phyloP scores from a whole-genome alignment of 129 eudicot genomes.

The Escallonia herrerae region DNA sequence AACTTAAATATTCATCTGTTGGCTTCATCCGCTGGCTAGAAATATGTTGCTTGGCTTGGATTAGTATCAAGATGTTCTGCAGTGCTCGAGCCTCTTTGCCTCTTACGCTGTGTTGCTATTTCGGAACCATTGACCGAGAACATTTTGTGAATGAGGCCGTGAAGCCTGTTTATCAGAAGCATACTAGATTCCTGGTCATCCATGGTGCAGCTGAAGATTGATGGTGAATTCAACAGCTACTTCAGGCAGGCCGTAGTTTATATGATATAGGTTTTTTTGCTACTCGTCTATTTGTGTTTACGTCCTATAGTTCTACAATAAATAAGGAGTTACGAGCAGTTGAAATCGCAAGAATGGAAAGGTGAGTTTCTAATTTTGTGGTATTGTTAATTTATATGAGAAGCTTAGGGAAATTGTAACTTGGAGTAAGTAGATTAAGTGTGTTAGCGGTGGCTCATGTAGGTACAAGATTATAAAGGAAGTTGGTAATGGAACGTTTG shows the following conservation, averaged over 20 bases:
- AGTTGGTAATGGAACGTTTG: conserved; percentile 97
- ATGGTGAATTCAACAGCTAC: conserved; percentile 40
- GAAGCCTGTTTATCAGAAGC: conserved; percentile 43
- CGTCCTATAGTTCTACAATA: conserved; percentile 22
- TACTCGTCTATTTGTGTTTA: conserved; percentile 27
- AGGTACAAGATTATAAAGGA: conserved; percentile 85
- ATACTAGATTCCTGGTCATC: conserved; percentile 28
- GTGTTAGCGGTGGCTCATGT: background rate
- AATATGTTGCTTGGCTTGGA: background rate
- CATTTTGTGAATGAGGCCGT: conserved; percentile 40
- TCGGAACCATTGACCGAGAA: conserved; percentile 22
- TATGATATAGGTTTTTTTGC: conserved; percentile 26
- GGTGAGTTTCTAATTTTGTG: conserved; percentile 33
- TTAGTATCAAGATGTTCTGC: conserved; percentile 41
- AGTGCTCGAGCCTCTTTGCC: conserved; percentile 24
- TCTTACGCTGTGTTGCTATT: conserved; percentile 19
- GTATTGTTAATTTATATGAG: background rate
- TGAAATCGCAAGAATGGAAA: conserved; percentile 60
- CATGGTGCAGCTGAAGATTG: conserved; percentile 23
- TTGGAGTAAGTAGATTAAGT: background rate
- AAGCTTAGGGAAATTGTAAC: background rate
- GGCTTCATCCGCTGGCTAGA: conserved; percentile 9
- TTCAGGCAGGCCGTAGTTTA: conserved; percentile 36
- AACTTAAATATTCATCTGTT: background rate
- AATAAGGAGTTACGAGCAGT: conserved; percentile 45